Base-by-base conservation (phyloP, 1,139 yeast genomes). In the Diutina siamensis region DNA sequence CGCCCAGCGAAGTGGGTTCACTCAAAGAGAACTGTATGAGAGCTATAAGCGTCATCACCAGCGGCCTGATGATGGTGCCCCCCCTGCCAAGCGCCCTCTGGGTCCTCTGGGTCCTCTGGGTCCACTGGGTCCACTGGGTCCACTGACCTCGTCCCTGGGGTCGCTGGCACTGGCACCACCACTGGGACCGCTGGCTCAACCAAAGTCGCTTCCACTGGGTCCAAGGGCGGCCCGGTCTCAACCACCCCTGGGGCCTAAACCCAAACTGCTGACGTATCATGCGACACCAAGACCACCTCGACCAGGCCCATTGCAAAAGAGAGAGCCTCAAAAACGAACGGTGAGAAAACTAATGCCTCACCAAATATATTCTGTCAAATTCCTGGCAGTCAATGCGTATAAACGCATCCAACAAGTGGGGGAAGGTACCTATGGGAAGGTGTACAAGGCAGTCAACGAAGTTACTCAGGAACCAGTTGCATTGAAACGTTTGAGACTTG, bases 401-500 rank as follows among this genome's bases (percentile, higher is more conserved):
- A 58, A 62, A 48, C 57, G 72, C 46, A 65, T 68, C 2, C 72
- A 65, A 48, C 76, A 70, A 49, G 75, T 71, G 3, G 76, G 76
- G 12, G 74, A 71, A 54, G 76, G 76, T n/a, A 71, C 76, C 1
- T 71, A 70, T 50, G 76, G 76, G 8, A 70, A 68, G 50, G 75
- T 60, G 7, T 71, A 69, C 52, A 71, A 71, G 57, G 94, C 94
- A 0, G 67, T 67, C 46, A 84, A 87, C 57, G 63, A 65, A 15
- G 67, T 76, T n/a, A 86, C 96, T 0, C 71, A 74, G 4, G 80
- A 76, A 49, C 66, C 72, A 54, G 94, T 88, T 22, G 98, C 98
- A 1, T 67, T 92, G 57, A 92, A 92, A 58, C 75, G 82, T 54
- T 68, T 92, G 44, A 65, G 97, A 49, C 71, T 92, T 58, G 97